Percentiles rank a stretch among this genome's conserved stretches.
Evolutionary conservation across 2,329 filamentous ascomycete genomes (phyloP).

Genomic region (Paecilomyces fulvus): DNA sequence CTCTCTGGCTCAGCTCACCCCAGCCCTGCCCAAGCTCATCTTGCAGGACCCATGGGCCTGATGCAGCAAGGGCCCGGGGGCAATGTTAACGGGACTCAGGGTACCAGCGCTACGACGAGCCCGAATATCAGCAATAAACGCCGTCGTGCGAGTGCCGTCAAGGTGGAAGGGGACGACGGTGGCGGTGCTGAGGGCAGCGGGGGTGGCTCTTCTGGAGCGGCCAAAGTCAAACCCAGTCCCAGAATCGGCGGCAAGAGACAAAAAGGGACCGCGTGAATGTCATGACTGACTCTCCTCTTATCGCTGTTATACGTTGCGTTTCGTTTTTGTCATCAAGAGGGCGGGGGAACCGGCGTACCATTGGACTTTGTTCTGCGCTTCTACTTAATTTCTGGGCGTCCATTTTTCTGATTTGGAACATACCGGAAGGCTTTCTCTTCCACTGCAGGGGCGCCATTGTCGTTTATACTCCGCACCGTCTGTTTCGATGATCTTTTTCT

Average conservation of each 20-base stretch:
- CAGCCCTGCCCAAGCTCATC: conserved; percentile 38
- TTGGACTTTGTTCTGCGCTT: conserved; percentile 2
- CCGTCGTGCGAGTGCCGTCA: conserved; percentile 51
- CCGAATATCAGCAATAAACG: conserved; percentile 53
- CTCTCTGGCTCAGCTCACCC: conserved; percentile 42
- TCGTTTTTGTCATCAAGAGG: conserved; percentile 6
- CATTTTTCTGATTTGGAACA: conserved; percentile 13
- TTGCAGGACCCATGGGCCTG: conserved; percentile 44
- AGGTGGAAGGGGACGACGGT: conserved; percentile 49
- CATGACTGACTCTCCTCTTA: conserved; percentile 1
- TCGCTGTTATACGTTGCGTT: conserved; percentile 5
- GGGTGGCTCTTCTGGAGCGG: conserved; percentile 21
- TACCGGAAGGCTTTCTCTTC: conserved; percentile 13
- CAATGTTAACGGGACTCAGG: conserved; percentile 42
- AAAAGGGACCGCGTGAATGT: conserved; percentile 31
- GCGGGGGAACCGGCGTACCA: conserved; percentile 9
- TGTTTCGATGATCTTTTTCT: neutral
- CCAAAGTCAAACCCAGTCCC: conserved; percentile 41
- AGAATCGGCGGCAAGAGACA: conserved; percentile 39
- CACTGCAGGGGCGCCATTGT: neutral
- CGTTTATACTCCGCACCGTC: conserved; percentile 4
- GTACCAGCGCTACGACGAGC: conserved; percentile 53
- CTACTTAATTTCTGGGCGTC: conserved; percentile 5
- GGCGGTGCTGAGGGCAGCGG: conserved; percentile 43
- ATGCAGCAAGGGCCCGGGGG: conserved; percentile 49